Conservation (phyloP, 495 filamentous ascomycete genomes). For the Corynascus novoguineensis region DNA sequence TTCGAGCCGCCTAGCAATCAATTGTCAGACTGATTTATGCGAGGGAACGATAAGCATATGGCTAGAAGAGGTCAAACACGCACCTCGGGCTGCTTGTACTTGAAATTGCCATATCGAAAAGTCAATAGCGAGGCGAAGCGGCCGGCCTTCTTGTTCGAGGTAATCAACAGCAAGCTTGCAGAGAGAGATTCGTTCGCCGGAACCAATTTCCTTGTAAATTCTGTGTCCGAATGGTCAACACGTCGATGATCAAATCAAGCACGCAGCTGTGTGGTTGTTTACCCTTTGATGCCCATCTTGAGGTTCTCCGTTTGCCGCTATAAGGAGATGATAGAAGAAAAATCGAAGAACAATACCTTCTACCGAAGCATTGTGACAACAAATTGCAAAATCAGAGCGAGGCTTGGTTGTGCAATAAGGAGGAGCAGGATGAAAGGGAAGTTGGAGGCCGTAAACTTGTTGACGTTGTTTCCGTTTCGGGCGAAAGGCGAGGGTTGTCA, state of each 20-base stretch:
- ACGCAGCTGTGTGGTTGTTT: neutral
- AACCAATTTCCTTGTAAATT: constrained; percentile 82
- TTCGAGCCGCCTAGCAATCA: constrained; percentile 66
- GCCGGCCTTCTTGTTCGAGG: constrained; percentile 61
- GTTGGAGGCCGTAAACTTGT: constrained; percentile 17
- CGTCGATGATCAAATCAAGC: neutral
- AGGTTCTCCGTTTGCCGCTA: neutral
- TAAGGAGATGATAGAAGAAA: too few relatives aligned
- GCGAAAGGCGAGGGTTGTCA: constrained; percentile 17
- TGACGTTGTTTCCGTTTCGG: constrained; percentile 28
- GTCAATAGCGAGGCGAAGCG: constrained; percentile 86
- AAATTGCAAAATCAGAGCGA: neutral
- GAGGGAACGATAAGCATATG: neutral
- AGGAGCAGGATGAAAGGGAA: neutral
- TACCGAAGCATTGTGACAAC: neutral
- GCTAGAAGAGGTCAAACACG: neutral
- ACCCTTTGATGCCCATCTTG: constrained; percentile 61
- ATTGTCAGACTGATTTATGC: neutral
- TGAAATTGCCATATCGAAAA: constrained; percentile 98
- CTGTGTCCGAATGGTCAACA: constrained; percentile 37
- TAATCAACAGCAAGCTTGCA: constrained; percentile 75
- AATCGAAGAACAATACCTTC: neutral
- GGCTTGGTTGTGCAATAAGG: neutral
- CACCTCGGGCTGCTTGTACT: constrained; percentile 71
- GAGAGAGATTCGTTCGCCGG: constrained; percentile 72